phyloP scores from a whole-genome alignment of 371 early-diverging fungal genomes.

The Capniomyces stellatus region DNA sequence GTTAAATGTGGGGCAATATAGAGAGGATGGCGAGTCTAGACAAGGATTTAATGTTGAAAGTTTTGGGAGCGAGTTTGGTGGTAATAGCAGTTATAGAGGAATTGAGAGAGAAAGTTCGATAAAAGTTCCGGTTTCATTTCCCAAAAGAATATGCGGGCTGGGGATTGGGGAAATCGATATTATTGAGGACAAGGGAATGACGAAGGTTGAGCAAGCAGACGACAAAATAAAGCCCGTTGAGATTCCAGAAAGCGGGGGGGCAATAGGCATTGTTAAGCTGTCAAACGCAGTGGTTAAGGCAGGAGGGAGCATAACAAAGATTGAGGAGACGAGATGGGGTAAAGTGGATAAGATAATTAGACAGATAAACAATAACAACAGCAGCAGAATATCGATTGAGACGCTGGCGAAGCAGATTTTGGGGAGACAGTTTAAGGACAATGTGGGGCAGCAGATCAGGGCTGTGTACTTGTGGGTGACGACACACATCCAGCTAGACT shows the following conservation, averaged over 20 bases:
- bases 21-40: too few species aligned
- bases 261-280: conserved; percentile 21
- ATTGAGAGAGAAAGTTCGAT: neutral
- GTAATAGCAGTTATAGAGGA: neutral
- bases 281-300: conserved; percentile 22
- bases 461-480: conserved; percentile 25
- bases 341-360: conserved; percentile 23
- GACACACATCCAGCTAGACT: conserved; percentile 19
- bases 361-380: conserved; percentile 14
- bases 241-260: conserved; percentile 12
- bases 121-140: too few species aligned
- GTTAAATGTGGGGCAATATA: too few species aligned
- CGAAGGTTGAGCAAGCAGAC: neutral
- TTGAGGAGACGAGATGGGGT: conserved; percentile 15
- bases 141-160: too few species aligned
- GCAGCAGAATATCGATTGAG: conserved; percentile 16
- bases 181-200: neutral
- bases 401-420: conserved; percentile 20
- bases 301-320: conserved; percentile 19
- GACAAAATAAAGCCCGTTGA: neutral
- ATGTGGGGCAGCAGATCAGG: conserved; percentile 8
- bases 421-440: conserved; percentile 17
- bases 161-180: neutral
- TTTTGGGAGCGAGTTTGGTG: neutral
- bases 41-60: too few species aligned